Conservation (phyloP, 495 filamentous ascomycete species). For the Amniculicola lignicola region DNA sequence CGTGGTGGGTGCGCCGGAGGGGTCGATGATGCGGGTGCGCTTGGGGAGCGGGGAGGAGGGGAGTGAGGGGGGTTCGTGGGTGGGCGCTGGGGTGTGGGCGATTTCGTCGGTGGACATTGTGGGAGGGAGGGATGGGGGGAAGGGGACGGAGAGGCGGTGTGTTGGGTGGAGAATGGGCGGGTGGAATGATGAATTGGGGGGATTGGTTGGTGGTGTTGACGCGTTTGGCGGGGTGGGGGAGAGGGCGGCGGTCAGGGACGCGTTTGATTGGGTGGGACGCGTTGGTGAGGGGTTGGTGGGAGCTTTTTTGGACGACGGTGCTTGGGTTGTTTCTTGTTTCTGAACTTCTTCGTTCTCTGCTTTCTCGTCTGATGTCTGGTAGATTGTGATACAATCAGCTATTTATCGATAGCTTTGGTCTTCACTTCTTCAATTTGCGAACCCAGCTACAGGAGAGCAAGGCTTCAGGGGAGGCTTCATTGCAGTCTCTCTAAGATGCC, state of each 20-base stretch:
- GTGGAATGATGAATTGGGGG: not conserved
- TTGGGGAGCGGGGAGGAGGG: conserved; percentile 64
- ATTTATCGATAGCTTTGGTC: too few species aligned
- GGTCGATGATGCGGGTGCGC: conserved; percentile 52
- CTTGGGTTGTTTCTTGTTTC: not conserved
- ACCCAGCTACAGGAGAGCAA: too few species aligned
- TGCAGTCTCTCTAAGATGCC: too few species aligned
- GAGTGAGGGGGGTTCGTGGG: conserved; percentile 55
- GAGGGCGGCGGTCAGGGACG: not conserved
- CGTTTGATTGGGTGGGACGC: conserved; percentile 16
- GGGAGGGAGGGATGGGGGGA: not conserved
- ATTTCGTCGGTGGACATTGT: conserved; percentile 17
- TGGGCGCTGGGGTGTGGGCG: conserved; percentile 25
- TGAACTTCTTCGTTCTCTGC: too few species aligned
- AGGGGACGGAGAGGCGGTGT: conserved; percentile 2
- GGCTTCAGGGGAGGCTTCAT: too few species aligned
- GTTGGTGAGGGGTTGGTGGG: not conserved
- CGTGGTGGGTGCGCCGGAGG: conserved; percentile 16
- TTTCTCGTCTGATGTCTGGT: too few species aligned
- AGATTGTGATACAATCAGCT: too few species aligned
- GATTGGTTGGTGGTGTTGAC: not conserved
- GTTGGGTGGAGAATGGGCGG: not conserved
- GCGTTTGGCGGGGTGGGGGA: not conserved
- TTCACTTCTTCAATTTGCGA: too few species aligned
- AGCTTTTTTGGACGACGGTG: not conserved